Percentiles rank a stretch among this genome's conserved stretches.
Evolutionary conservation across 257 asterid species (phyloP).

Genomic region (Scutellaria minor): DNA sequence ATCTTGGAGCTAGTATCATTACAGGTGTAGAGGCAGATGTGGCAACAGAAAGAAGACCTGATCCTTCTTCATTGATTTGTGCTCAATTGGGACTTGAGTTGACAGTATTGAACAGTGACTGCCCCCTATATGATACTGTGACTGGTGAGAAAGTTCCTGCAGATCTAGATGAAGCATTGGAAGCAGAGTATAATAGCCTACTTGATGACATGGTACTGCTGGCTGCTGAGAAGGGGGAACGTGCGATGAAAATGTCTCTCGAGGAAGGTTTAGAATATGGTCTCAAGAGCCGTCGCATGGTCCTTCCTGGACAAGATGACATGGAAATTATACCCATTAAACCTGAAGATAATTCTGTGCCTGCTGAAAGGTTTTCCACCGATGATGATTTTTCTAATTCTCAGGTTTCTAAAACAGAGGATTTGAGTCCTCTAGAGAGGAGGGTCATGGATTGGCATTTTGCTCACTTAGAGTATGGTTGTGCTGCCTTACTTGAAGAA

Average conservation of each 20-base stretch:
- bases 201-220: slow-evolving; percentile 93
- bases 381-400: slow-evolving; percentile 43
- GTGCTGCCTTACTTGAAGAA: slow-evolving; percentile 91
- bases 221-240: slow-evolving; percentile 90
- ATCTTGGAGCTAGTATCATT: slow-evolving; percentile 99
- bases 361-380: slow-evolving; percentile 37
- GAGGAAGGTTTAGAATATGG: slow-evolving; percentile 93
- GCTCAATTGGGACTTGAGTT: slow-evolving; percentile 96
- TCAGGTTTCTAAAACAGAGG: slow-evolving; percentile 46
- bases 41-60: slow-evolving; percentile 96
- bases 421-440: slow-evolving; percentile 87
- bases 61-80: slow-evolving; percentile 94
- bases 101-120: slow-evolving; percentile 93
- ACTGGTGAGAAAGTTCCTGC: slow-evolving; percentile 88
- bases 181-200: slow-evolving; percentile 89
- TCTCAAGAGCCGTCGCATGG: slow-evolving; percentile 63
- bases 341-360: slow-evolving; percentile 40
- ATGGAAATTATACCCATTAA: slow-evolving; percentile 39
- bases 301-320: slow-evolving; percentile 39
- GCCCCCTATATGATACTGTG: slow-evolving; percentile 91
- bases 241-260: slow-evolving; percentile 86
- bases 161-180: slow-evolving; percentile 83
- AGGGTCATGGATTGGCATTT: slow-evolving; percentile 99
- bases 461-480: slow-evolving; percentile 97
- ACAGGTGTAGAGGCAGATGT: slow-evolving; percentile 99